phyloP scores from a whole-genome alignment of 768 basidiomycete genomes.

The Mycena vitilis region DNA sequence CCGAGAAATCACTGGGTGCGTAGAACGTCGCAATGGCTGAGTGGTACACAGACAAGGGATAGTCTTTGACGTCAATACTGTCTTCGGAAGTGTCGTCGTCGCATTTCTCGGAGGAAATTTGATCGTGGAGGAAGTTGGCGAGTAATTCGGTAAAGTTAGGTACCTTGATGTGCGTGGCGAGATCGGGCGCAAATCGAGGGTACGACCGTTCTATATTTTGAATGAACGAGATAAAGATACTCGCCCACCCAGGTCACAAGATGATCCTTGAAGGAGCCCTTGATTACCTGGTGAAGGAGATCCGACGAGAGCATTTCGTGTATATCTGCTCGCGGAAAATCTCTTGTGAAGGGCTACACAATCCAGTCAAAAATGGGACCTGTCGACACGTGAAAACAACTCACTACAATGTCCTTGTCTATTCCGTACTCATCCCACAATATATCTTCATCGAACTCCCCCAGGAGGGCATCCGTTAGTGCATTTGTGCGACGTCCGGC shows the following conservation, averaged over 20 bases:
- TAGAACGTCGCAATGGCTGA: slow-evolving; percentile 39
- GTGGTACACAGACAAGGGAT: slow-evolving; percentile 33
- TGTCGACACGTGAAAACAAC: slow-evolving; percentile 9
- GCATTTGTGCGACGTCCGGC: slow-evolving; percentile 17
- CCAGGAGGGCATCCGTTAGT: slow-evolving; percentile 13
- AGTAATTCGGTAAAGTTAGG: slow-evolving; percentile 34
- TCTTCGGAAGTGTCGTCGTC: background rate
- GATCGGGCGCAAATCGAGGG: slow-evolving; percentile 26
- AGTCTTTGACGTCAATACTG: slow-evolving; percentile 15
- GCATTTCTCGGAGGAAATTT: slow-evolving; percentile 25
- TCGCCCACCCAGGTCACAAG: too few relatives aligned
- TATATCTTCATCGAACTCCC: slow-evolving; percentile 5
- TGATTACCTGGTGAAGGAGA: slow-evolving; percentile 46
- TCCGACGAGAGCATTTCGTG: slow-evolving; percentile 43
- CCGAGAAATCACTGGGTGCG: slow-evolving; percentile 38
- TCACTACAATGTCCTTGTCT: slow-evolving; percentile 30
- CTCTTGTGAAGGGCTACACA: slow-evolving; percentile 38
- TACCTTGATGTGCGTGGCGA: slow-evolving; percentile 30
- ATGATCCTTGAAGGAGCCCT: too few relatives aligned
- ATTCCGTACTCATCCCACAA: slow-evolving; percentile 38
- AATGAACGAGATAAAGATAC: too few relatives aligned
- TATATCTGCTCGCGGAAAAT: slow-evolving; percentile 43
- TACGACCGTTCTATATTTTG: slow-evolving; percentile 32
- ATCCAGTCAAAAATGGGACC: background rate
- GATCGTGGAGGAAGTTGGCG: slow-evolving; percentile 39